Evolutionary conservation across 169 alveolate genomes (phyloP), one percentile per base, ranked within the genome.

Genomic region (Cryptosporidium sp.): DNA sequence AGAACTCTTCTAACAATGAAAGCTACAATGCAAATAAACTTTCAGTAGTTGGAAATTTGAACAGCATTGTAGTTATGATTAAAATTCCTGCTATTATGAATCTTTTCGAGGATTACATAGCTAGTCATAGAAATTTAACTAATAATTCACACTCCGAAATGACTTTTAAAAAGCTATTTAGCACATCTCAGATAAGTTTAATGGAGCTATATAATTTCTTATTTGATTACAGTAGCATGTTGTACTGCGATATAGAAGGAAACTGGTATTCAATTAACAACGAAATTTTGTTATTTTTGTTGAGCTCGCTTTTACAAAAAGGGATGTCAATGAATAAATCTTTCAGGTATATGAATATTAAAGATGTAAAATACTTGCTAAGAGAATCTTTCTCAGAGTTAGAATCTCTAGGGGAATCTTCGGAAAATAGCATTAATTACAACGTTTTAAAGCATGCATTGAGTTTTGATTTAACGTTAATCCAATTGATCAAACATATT

Each of bases 361-460:
- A 48, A 8, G 68, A 61, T 23, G 48, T 60, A 2, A 65, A 44
- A 39, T 35, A 33, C 60, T 48, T 80, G 52, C 75, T 80, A 18
- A 61, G 3, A 0, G 75, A 56, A n/a, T 14, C 60, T 12, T 44
- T 80, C 1, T 16, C 48, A 6, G 75, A 62, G 3, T 53, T 62
- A 2, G 75, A 42, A 21, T 18, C 56, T 42, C 37, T 37, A 21
- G 62, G 67, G 2, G 35, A 23, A n/a, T 26, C 62, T 10, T 53
- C 60, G 0, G 71, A 52, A 14, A 29, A 26, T 18, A 6, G 21
- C 3, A 51, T 73, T 23, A 48, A 23, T 31, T 73, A 51, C 31
- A 53, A 73, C 29, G 18, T 69, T 39, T 60, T 73, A 73, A 73
- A 73, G n/a, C 86, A 73, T 44, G 86, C 86, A 53, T 62, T 73